Percentiles rank a stretch among this genome's conserved stretches.
Evolutionary conservation across 2,329 filamentous ascomycete genomes (phyloP).

Genomic region (Fulvia fulva): DNA sequence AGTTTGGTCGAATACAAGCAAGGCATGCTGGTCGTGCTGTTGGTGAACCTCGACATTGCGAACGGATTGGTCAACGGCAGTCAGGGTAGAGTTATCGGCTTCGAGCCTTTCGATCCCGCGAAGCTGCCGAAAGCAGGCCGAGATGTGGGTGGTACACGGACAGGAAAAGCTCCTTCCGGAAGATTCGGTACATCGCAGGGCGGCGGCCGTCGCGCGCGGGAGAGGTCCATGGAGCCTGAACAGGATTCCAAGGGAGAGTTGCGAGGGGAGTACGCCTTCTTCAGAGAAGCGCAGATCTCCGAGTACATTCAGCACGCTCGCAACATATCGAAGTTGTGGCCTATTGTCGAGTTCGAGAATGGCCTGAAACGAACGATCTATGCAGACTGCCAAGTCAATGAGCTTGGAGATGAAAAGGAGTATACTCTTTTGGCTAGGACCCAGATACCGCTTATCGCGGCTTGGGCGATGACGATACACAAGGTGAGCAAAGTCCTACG

Average conservation of each 20-base stretch:
- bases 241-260: slow-evolving; percentile 35
- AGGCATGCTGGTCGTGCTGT: slow-evolving; percentile 53
- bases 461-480: slow-evolving; percentile 62
- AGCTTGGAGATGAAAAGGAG: slow-evolving; percentile 45
- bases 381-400: slow-evolving; percentile 48
- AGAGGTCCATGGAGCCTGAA: slow-evolving; percentile 39
- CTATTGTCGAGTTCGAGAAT: slow-evolving; percentile 52
- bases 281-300: slow-evolving; percentile 38
- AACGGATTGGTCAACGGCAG: slow-evolving; percentile 46
- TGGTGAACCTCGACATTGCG: slow-evolving; percentile 46
- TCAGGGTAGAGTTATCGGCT: slow-evolving; percentile 46
- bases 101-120: slow-evolving; percentile 41
- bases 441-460: slow-evolving; percentile 57
- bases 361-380: slow-evolving; percentile 46
- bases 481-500: slow-evolving; percentile 40
- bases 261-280: slow-evolving; percentile 31
- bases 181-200: background rate
- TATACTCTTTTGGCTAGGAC: slow-evolving; percentile 53
- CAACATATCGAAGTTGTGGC: slow-evolving; percentile 38
- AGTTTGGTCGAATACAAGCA: slow-evolving; percentile 44
- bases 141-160: background rate
- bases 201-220: too few relatives aligned
- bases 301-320: slow-evolving; percentile 34
- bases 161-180: background rate
- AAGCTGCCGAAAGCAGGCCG: slow-evolving; percentile 40